Conservation (phyloP, 2,329 filamentous ascomycete genomes). For the Didymella exigua region DNA sequence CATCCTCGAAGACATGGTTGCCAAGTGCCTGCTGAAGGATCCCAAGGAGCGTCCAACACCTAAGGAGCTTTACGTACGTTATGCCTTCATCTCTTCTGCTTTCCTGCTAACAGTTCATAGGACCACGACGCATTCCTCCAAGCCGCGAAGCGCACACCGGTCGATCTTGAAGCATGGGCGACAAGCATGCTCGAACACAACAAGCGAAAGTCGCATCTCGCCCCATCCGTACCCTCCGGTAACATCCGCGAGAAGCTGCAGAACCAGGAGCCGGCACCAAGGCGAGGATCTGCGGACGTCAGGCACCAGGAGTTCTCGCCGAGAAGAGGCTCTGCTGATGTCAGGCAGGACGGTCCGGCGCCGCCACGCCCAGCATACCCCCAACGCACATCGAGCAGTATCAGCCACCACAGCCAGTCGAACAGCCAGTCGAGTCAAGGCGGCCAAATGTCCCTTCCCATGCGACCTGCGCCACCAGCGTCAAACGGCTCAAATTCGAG, state of each 20-base stretch:
- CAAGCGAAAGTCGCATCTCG: conserved; percentile 93
- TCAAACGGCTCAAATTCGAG: conserved; percentile 34
- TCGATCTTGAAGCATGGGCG: conserved; percentile 92
- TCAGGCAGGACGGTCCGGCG: conserved; percentile 32
- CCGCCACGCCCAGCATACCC: conserved; percentile 51
- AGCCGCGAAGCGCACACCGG: conserved; percentile 93
- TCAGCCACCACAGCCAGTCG: conserved; percentile 33
- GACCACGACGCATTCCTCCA: conserved; percentile 94
- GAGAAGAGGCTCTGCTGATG: conserved; percentile 30
- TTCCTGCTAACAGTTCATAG: conserved; percentile 53
- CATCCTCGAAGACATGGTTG: conserved; percentile 95
- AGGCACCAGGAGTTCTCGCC: conserved; percentile 38
- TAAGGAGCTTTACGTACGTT: conserved; percentile 84
- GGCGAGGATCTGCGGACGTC: conserved; percentile 30
- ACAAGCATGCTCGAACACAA: conserved; percentile 91
- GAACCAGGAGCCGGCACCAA: conserved; percentile 39
- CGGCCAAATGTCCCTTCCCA: conserved; percentile 51
- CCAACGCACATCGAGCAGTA: conserved; percentile 51
- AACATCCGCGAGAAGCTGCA: conserved; percentile 48
- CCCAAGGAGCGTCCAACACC: conserved; percentile 89
- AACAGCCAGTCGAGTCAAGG: conserved; percentile 15
- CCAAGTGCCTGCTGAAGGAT: conserved; percentile 90
- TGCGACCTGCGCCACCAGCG: conserved; percentile 51
- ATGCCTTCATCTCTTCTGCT: not conserved
- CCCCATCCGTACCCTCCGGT: conserved; percentile 76